Percentiles rank a stretch among this genome's conserved stretches.
Conservation (phyloP, 306 rosid species). For the Malus orientalis region DNA sequence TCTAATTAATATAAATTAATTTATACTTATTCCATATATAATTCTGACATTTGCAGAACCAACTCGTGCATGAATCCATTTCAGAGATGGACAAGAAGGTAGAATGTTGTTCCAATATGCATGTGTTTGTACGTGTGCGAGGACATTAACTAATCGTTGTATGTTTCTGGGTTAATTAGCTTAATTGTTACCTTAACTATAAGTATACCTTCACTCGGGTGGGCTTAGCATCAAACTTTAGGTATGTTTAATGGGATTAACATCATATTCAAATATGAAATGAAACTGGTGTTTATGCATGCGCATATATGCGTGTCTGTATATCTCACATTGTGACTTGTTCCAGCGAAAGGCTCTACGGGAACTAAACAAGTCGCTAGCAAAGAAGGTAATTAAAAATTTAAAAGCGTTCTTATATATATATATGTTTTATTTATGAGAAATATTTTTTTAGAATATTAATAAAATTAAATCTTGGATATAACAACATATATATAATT, state of each 20-base stretch:
- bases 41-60: constrained; percentile 51
- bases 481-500: neutral
- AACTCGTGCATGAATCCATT: constrained; percentile 63
- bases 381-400: constrained; percentile 42
- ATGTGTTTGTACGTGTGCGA: neutral
- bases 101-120: neutral
- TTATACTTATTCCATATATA: neutral
- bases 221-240: neutral
- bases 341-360: constrained; percentile 65
- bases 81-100: constrained; percentile 73
- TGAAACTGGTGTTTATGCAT: neutral
- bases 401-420: neutral
- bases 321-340: neutral
- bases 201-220: neutral
- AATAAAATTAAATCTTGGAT: neutral
- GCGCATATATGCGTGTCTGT: neutral
- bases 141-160: neutral
- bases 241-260: neutral
- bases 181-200: neutral
- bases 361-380: constrained; percentile 52
- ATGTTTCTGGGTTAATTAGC: neutral
- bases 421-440: neutral
- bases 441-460: neutral
- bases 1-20: neutral
- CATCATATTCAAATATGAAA: neutral